Conservation (phyloP, 78 protist species). For the Anaeramoeba flamelloides region DNA sequence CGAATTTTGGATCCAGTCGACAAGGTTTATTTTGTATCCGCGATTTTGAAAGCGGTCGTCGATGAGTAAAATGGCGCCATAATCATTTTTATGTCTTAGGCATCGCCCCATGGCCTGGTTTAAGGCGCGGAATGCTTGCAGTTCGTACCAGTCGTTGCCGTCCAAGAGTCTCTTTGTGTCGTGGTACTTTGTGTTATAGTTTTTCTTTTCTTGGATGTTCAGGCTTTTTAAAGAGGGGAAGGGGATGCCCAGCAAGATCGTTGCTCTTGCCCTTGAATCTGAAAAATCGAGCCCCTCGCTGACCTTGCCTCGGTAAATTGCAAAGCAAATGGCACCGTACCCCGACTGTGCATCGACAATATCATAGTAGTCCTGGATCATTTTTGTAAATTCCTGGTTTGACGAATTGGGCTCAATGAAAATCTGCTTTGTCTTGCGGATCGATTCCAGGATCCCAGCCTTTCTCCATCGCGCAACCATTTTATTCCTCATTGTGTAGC, state of each 20-base stretch:
- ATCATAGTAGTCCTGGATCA: constrained; percentile 20
- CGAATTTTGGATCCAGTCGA: no score
- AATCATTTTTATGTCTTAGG: constrained; percentile 10
- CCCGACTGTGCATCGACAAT: neutral
- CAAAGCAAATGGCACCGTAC: constrained; percentile 6
- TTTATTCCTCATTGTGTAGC: constrained; percentile 14
- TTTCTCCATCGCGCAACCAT: constrained; percentile 13
- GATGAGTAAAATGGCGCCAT: neutral
- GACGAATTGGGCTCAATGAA: constrained; percentile 47
- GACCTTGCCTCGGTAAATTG: constrained; percentile 41
- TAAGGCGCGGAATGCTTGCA: constrained; percentile 7
- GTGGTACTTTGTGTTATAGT: neutral
- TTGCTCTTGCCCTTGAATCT: constrained; percentile 30
- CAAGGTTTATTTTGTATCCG: no score
- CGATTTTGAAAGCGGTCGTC: constrained; percentile 6
- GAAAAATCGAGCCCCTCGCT: constrained; percentile 36
- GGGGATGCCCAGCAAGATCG: constrained; percentile 42
- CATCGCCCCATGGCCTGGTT: constrained; percentile 9
- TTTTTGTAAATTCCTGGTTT: constrained; percentile 8
- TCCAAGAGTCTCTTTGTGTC: no score
- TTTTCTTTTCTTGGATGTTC: neutral
- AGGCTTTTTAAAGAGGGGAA: constrained; percentile 27
- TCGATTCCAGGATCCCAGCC: neutral
- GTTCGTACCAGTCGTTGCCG: neutral
- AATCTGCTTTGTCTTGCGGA: constrained; percentile 14